Base-by-base conservation (phyloP, 2,329 filamentous ascomycete genomes). In the Lachnellula arida region DNA sequence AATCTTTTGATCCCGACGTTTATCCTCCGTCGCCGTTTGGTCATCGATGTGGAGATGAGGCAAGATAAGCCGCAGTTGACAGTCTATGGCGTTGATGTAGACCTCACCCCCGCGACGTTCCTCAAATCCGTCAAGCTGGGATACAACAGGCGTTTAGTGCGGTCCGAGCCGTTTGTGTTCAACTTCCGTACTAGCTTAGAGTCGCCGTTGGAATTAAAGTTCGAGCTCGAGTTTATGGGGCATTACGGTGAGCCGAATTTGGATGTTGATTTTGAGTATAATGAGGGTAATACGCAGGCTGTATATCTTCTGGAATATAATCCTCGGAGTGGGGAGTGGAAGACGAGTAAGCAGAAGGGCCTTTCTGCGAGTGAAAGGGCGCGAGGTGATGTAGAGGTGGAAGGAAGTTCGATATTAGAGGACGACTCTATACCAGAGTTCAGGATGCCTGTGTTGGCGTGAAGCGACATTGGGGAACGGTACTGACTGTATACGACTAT, bases 151-250 rank as follows among this genome's bases (percentile, higher is more conserved):
- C 71, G 74, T 0, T 48, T 68, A 0, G 64, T 65, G 12, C 67
- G 65, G 5, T 56, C 66, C 0, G 74, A 77, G 62, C 76, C 73
- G 0, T 76, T 76, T 28, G 42, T 58, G 0, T 68, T 77, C 50
- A 65, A 60, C 1, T 70, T 75, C 11, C 70, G 72, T 11, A 67
- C 65, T 2, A 58, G 58, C 0, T 47, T 70, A 1, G 62, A 64
- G 3, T 22, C 47, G 1, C 69, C 63, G 0, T 59, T 61, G 3
- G 32, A 64, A 3, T 49, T 76, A 19, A 71, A 68, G n/a, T 60
- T 77, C 0, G 71, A 74, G 22, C 61, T 78, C 3, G 72, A 78
- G 58, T 78, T 78, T 9, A 78, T 78, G 73, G 75, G 76, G 0
- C 70, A 78, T 51, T 78, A 78, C 32, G 68, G 70, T 2, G 76